Conservation (phyloP, 805 yeast genomes). For the Yarrowia porcina region DNA sequence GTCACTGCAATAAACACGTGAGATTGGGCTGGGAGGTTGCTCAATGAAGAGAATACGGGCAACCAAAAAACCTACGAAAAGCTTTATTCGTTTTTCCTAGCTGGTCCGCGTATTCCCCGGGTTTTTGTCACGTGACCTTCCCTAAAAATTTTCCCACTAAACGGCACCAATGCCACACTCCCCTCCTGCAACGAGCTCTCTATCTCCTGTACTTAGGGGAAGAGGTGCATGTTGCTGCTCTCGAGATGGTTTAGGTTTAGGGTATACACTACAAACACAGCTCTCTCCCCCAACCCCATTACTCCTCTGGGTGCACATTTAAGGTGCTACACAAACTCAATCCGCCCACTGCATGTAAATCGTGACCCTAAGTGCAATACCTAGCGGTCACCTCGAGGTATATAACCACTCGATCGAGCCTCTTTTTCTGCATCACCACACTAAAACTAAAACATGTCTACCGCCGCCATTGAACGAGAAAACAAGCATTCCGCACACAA, state of each 20-base stretch:
- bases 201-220: constrained; percentile 27
- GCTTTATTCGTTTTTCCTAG: neutral
- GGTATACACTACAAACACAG: neutral
- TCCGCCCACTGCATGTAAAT: neutral
- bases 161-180: neutral
- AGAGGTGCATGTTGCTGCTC: constrained; percentile 13
- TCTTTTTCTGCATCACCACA: neutral
- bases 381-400: constrained; percentile 6
- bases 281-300: neutral
- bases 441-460: constrained; percentile 40
- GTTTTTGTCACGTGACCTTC: neutral
- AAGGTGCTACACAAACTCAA: constrained; percentile 2
- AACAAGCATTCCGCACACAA: constrained; percentile 87
- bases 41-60: neutral
- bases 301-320: neutral
- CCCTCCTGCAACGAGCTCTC: constrained; percentile 14
- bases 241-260: constrained; percentile 6
- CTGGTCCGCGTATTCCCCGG: no score
- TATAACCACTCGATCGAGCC: neutral
- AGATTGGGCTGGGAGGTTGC: neutral
- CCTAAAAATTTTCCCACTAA: neutral
- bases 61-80: no score
- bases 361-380: constrained; percentile 26
- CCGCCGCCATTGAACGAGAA: constrained; percentile 65
- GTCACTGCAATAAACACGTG: constrained; percentile 4